These are phyloP conservation scores for Copromyces sp. DNA, from an alignment of 495 filamentous ascomycete species.

Conservation along the genomic window DNA sequence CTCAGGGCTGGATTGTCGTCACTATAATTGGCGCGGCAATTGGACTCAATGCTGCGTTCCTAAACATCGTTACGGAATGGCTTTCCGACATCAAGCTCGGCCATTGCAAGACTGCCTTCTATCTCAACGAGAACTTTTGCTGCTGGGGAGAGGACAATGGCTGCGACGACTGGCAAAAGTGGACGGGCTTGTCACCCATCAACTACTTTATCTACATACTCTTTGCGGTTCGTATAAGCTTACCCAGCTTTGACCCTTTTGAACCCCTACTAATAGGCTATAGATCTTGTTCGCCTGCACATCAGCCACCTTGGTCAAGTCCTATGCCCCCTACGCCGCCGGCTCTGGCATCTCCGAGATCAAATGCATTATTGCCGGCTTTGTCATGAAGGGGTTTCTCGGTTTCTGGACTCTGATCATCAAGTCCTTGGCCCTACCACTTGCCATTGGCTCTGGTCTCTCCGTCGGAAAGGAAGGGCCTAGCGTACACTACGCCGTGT, in stretches of 20 bases:
- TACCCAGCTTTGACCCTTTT: neutral
- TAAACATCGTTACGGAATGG: slow-evolving; percentile 98
- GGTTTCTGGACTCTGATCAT: slow-evolving; percentile 88
- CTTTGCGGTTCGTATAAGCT: slow-evolving; percentile 56
- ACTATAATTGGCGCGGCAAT: slow-evolving; percentile 89
- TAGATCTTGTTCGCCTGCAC: slow-evolving; percentile 74
- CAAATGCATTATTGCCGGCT: slow-evolving; percentile 99
- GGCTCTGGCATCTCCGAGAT: slow-evolving; percentile 98
- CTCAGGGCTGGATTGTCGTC: slow-evolving; percentile 96
- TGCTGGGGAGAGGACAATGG: slow-evolving; percentile 94
- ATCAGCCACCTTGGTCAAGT: slow-evolving; percentile 77
- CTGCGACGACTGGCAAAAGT: slow-evolving; percentile 81
- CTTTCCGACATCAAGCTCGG: slow-evolving; percentile 90
- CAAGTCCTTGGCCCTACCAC: slow-evolving; percentile 82
- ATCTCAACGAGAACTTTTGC: slow-evolving; percentile 95
- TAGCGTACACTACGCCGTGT: slow-evolving; percentile 96
- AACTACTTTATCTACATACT: slow-evolving; percentile 87
- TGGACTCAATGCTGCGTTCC: slow-evolving; percentile 81
- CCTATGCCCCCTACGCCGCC: slow-evolving; percentile 91
- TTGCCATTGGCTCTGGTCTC: slow-evolving; percentile 89
- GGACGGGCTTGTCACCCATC: slow-evolving; percentile 66
- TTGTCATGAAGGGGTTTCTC: slow-evolving; percentile 98
- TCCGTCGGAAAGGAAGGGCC: slow-evolving; percentile 97
- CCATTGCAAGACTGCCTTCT: slow-evolving; percentile 89
- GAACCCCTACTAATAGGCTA: slow-evolving; percentile 6